phyloP scores from a whole-genome alignment of 192 early-diverging fungal species.

The Mortierella antarctica region DNA sequence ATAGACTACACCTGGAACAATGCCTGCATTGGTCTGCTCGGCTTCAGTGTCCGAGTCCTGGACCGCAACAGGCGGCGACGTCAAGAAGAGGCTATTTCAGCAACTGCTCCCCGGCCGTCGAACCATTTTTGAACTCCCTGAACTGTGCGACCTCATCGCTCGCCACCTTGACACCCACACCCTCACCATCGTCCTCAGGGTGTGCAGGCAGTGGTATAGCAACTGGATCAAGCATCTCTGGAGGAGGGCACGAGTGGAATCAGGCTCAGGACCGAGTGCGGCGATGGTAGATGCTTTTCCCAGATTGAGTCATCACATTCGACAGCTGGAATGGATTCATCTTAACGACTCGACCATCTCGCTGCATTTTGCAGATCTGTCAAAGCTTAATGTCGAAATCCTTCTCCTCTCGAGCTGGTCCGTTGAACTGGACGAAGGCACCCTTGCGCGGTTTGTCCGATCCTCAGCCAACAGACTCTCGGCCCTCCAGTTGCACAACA shows the following conservation, averaged over 20 bases:
- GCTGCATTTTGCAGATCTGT: conserved; percentile 5
- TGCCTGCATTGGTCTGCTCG: conserved; percentile 31
- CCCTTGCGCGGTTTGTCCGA: conserved; percentile 6
- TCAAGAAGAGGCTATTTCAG: conserved; percentile 7
- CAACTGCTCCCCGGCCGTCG: background rate
- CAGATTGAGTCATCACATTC: conserved; percentile 25
- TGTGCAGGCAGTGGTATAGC: conserved; percentile 25
- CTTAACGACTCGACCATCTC: conserved; percentile 2
- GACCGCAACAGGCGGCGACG: background rate
- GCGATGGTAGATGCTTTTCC: conserved; percentile 25
- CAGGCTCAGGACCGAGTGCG: background rate
- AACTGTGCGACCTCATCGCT: conserved; percentile 41
- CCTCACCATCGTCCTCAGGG: conserved; percentile 24
- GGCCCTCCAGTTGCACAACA: conserved; percentile 22
- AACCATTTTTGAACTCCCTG: conserved; percentile 19
- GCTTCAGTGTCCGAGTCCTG: background rate
- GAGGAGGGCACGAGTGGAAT: conserved; percentile 19
- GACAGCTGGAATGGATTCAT: conserved; percentile 36
- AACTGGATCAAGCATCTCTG: conserved; percentile 36
- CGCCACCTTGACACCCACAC: conserved; percentile 13
- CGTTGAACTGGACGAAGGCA: conserved; percentile 2
- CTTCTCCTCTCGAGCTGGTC: conserved; percentile 24
- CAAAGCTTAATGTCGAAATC: conserved; percentile 15
- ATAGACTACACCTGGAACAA: background rate
- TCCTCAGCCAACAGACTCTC: conserved; percentile 16